Conservation (phyloP, 139 green algal species). For the Gonium pectorale region DNA sequence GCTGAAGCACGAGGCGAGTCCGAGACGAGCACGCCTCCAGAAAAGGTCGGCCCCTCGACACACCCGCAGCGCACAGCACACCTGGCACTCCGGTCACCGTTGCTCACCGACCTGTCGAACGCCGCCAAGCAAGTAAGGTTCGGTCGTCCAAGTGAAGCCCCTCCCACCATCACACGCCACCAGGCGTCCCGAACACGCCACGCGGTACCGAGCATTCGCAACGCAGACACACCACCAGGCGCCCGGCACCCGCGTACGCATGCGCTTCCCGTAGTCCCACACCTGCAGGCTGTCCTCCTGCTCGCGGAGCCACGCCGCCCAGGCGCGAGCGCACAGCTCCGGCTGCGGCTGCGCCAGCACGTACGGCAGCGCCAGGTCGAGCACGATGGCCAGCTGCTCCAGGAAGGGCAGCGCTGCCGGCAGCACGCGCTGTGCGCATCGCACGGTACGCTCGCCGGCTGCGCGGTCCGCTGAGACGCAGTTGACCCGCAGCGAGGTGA, state of each 20-base stretch:
- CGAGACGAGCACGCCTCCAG: too few species aligned
- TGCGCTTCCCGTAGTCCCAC: background rate
- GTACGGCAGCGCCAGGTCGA: conserved; percentile 8
- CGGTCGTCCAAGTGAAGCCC: too few species aligned
- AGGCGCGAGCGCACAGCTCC: background rate
- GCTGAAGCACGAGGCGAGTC: too few species aligned
- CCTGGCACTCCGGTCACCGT: too few species aligned
- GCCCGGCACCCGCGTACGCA: background rate
- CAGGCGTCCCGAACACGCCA: too few species aligned
- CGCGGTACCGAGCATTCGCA: too few species aligned
- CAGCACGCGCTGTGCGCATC: background rate
- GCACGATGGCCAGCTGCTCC: background rate
- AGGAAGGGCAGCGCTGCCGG: background rate
- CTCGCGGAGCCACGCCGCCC: conserved; percentile 15
- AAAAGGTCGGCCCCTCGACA: too few species aligned
- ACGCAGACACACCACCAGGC: too few species aligned
- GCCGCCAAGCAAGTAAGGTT: too few species aligned
- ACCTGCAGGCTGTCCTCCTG: conserved; percentile 16
- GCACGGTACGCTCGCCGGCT: background rate
- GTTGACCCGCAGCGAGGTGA: background rate
- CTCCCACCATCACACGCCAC: too few species aligned
- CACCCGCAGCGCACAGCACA: too few species aligned
- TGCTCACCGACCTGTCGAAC: too few species aligned
- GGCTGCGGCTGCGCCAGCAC: background rate
- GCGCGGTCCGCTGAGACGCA: background rate